Evolutionary conservation across 176 grass and related monocot species (phyloP).

Genomic region (Panicum miliaceum): DNA sequence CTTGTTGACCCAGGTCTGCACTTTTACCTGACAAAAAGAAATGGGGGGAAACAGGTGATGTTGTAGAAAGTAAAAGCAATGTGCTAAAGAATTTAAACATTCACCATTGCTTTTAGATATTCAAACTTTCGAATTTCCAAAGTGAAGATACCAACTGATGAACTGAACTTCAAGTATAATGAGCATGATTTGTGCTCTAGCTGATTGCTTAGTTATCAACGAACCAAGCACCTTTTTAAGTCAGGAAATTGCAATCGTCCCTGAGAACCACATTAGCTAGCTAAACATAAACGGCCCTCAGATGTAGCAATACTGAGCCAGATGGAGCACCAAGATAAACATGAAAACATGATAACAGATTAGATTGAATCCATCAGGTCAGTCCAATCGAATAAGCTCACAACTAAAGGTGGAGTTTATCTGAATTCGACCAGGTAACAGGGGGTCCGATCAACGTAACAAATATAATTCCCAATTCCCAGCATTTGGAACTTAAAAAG

Average conservation of each 20-base stretch:
- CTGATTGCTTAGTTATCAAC: not conserved
- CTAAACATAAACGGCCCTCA: not conserved
- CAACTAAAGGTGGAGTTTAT: not conserved
- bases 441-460: not conserved
- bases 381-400: not conserved
- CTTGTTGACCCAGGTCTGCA: constrained; percentile 89
- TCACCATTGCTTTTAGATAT: not conserved
- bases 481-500: not conserved
- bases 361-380: not conserved
- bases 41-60: constrained; percentile 20
- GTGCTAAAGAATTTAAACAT: constrained; percentile 10
- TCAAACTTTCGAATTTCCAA: not conserved
- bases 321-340: not conserved
- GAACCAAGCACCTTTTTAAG: not conserved
- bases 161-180: constrained; percentile 1
- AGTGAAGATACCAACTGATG: not conserved
- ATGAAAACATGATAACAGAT: not conserved
- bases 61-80: not conserved
- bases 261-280: not conserved
- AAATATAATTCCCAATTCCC: not conserved
- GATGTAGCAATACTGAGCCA: not conserved
- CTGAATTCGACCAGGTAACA: not conserved
- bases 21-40: constrained; percentile 70
- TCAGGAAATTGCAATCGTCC: not conserved
- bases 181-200: constrained; percentile 15